Conservation (phyloP, 129 eudicot species). For the Chrysanthemum seticuspe region DNA sequence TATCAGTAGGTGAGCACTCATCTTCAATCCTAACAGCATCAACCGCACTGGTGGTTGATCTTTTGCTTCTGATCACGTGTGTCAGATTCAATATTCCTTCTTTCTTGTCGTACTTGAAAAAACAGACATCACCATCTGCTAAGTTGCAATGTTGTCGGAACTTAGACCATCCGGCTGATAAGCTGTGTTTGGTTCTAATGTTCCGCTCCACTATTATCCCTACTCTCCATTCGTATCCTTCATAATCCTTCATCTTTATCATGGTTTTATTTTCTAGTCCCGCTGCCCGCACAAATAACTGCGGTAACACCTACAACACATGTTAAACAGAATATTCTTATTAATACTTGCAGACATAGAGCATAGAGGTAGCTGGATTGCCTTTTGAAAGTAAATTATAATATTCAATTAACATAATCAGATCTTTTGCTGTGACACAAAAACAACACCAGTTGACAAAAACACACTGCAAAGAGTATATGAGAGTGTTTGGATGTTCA, state of each 20-base stretch:
- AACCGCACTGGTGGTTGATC: constrained; percentile 1
- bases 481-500: too few relatives aligned
- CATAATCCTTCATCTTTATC: constrained; percentile 12
- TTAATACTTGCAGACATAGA: too few relatives aligned
- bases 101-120: constrained; percentile 23
- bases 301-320: constrained; percentile 22
- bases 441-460: too few relatives aligned
- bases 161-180: constrained; percentile 20
- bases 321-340: not conserved
- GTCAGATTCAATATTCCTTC: constrained; percentile 14
- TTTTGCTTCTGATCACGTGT: constrained; percentile 1
- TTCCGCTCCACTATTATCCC: not conserved
- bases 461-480: too few relatives aligned
- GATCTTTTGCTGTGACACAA: too few relatives aligned
- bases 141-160: constrained; percentile 8
- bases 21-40: not conserved
- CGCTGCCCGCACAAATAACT: constrained; percentile 22
- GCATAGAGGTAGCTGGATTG: too few relatives aligned
- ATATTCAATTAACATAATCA: too few relatives aligned
- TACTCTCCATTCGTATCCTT: constrained; percentile 26
- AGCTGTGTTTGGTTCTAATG: not conserved
- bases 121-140: constrained; percentile 19
- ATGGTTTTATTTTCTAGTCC: constrained; percentile 6
- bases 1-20: not conserved
- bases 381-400: too few relatives aligned